Evolutionary conservation across 2,329 filamentous ascomycete species (phyloP).

Genomic region (Lithohypha guttulata): DNA sequence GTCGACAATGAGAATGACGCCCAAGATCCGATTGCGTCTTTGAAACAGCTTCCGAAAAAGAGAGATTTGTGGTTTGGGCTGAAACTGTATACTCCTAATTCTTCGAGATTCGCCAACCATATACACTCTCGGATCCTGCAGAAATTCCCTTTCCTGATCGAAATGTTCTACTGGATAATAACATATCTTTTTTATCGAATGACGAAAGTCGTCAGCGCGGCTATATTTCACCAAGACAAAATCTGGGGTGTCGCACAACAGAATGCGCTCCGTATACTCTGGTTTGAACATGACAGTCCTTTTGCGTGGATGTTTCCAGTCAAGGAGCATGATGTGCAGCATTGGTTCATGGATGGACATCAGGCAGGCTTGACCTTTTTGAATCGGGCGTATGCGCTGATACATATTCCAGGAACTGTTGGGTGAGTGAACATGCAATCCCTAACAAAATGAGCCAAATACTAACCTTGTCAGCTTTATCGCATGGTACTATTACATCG

Average conservation of each 20-base stretch:
- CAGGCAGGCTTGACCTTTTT: constrained; percentile 35
- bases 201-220: constrained; percentile 43
- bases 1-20: constrained; percentile 14
- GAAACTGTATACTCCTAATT: constrained; percentile 45
- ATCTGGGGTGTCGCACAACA: constrained; percentile 38
- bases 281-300: constrained; percentile 32
- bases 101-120: constrained; percentile 49
- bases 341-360: constrained; percentile 35
- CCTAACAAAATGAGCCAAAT: not conserved
- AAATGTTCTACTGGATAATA: constrained; percentile 65
- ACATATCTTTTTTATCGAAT: constrained; percentile 55
- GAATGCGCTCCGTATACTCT: constrained; percentile 35
- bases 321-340: constrained; percentile 35
- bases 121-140: constrained; percentile 53
- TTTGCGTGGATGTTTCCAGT: constrained; percentile 32
- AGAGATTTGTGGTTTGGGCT: constrained; percentile 42
- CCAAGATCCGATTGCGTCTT: constrained; percentile 25
- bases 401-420: constrained; percentile 43
- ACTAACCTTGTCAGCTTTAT: constrained; percentile 28
- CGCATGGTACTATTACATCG: constrained; percentile 34
- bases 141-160: constrained; percentile 58
- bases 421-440: constrained; percentile 27
- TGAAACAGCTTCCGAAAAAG: constrained; percentile 37
- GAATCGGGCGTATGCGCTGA: constrained; percentile 40
- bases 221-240: constrained; percentile 39